A percentile compares a stretch with the other conserved stretches of the same genome.
Conservation (phyloP, 164 flowering plant genomes). For the Berberis vulgaris region DNA sequence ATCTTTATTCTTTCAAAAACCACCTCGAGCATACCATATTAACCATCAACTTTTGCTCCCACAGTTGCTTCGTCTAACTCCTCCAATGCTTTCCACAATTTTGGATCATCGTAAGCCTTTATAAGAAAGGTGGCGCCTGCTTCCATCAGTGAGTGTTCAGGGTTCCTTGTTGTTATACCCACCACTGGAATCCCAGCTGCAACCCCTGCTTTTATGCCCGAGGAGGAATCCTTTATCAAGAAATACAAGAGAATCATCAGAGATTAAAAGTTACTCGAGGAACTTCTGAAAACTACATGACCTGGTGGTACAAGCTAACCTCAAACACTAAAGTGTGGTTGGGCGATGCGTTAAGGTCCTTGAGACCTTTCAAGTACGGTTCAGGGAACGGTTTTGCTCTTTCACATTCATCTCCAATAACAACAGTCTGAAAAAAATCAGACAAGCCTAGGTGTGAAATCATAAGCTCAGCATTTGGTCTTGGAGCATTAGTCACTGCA, state of each 20-base stretch:
- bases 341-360: conserved; percentile 57
- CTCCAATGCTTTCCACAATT: conserved; percentile 73
- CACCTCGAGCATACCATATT: background rate
- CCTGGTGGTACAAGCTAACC: conserved; percentile 31
- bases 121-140: conserved; percentile 76
- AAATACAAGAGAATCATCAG: conserved; percentile 7
- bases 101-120: conserved; percentile 69
- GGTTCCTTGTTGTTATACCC: conserved; percentile 74
- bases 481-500: conserved; percentile 95
- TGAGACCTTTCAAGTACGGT: conserved; percentile 78
- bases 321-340: conserved; percentile 73
- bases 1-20: background rate
- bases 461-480: conserved; percentile 75
- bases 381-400: conserved; percentile 91
- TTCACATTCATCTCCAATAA: conserved; percentile 71
- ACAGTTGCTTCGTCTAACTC: conserved; percentile 39
- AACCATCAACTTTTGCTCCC: background rate
- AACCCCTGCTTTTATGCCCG: conserved; percentile 91
- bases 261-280: background rate
- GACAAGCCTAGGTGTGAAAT: conserved; percentile 56
- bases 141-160: conserved; percentile 49
- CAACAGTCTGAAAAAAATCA: conserved; percentile 55
- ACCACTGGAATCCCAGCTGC: conserved; percentile 92
- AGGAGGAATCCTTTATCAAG: conserved; percentile 66
- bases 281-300: background rate